A percentile compares a stretch with the other conserved stretches of the same genome.
phyloP scores from a whole-genome alignment of 2,329 filamentous ascomycete species.

The Chrysosporium keratinophilum region DNA sequence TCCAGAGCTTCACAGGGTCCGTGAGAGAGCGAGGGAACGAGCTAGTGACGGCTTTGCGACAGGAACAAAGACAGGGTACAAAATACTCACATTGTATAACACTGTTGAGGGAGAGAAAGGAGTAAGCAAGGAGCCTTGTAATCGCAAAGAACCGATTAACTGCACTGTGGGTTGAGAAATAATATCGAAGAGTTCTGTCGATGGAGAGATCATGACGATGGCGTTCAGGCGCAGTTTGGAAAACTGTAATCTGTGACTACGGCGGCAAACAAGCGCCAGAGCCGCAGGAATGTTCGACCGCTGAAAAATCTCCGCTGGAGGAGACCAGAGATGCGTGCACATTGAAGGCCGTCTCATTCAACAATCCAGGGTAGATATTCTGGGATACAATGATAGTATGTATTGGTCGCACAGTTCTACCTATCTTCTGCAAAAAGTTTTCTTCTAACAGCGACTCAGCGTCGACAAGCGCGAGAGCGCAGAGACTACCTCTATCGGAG shows the following conservation, averaged over 20 bases:
- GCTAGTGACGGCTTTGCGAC: background rate
- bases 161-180: background rate
- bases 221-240: conserved; percentile 3
- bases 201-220: conserved; percentile 1
- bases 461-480: conserved; percentile 66
- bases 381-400: conserved; percentile 17
- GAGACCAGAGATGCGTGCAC: background rate
- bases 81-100: background rate
- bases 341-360: background rate
- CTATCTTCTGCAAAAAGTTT: background rate
- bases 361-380: background rate
- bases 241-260: conserved; percentile 7
- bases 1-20: background rate
- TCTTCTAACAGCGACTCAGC: conserved; percentile 30
- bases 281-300: conserved; percentile 12
- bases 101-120: background rate
- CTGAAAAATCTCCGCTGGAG: background rate
- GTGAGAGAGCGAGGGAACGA: background rate
- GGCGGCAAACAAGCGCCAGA: background rate
- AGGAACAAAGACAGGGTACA: background rate
- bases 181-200: background rate
- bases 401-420: background rate
- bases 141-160: background rate
- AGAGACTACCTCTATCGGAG: conserved; percentile 85
- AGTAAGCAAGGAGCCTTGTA: background rate